phyloP scores from a whole-genome alignment of 2,329 filamentous ascomycete species.

The Magnaporthiopsis rhizophila region DNA sequence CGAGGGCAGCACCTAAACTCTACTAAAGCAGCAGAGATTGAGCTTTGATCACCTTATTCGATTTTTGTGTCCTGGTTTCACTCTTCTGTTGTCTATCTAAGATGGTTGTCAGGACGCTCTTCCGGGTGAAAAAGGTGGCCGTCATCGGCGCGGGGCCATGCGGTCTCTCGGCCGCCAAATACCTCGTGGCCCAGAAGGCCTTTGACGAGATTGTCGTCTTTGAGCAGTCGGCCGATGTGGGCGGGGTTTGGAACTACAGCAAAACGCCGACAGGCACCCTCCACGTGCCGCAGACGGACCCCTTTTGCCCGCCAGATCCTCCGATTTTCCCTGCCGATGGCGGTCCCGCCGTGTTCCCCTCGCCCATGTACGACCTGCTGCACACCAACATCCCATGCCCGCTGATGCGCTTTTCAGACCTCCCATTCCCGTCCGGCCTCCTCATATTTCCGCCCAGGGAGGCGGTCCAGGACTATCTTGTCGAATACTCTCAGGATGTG shows the following conservation, averaged over 20 bases:
- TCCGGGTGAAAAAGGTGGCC: conserved; percentile 55
- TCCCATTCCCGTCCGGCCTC: conserved; percentile 52
- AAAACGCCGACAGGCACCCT: conserved; percentile 36
- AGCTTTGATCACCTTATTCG: neutral
- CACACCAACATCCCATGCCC: conserved; percentile 81
- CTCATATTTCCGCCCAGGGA: conserved; percentile 69
- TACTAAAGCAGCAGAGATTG: neutral
- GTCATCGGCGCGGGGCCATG: conserved; percentile 77
- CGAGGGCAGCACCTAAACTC: neutral
- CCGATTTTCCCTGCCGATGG: conserved; percentile 41
- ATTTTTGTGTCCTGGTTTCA: neutral
- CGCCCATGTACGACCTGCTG: conserved; percentile 72
- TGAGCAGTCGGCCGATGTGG: conserved; percentile 70
- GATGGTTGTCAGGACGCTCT: conserved; percentile 18
- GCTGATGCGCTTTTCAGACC: conserved; percentile 74
- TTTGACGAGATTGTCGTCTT: conserved; percentile 69
- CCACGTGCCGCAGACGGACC: conserved; percentile 61
- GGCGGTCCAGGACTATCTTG: conserved; percentile 65
- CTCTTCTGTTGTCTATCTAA: neutral
- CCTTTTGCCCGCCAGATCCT: conserved; percentile 53
- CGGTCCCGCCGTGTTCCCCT: conserved; percentile 57
- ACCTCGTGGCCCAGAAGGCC: conserved; percentile 58
- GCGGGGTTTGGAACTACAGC: conserved; percentile 83
- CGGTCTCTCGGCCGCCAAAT: conserved; percentile 74
- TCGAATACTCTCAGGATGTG: conserved; percentile 62